Percentiles rank a stretch among this genome's conserved stretches.
Conservation (phyloP, 345 rosid genomes). For the Eucalyptus caleyi region DNA sequence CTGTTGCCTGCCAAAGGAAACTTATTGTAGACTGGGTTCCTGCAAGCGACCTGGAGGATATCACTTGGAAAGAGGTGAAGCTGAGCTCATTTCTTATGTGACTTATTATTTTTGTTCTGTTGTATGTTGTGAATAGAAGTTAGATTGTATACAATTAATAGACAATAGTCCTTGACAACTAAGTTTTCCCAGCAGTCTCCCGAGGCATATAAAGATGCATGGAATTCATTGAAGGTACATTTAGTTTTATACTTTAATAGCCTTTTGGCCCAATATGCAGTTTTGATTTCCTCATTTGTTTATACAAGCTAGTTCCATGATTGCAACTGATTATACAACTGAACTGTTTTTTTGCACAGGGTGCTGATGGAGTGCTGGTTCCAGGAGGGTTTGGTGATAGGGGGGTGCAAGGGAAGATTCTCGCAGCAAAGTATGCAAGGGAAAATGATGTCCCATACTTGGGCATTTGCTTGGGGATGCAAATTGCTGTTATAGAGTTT, state of each 20-base stretch:
- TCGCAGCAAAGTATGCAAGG: constrained; percentile 86
- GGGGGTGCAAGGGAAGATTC: constrained; percentile 92
- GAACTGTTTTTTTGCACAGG: constrained; percentile 22
- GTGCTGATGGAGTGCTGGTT: constrained; percentile 86
- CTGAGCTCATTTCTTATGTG: neutral
- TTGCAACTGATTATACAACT: neutral
- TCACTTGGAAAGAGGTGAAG: constrained; percentile 37
- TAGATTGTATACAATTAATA: neutral
- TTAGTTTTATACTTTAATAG: neutral
- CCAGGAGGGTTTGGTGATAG: constrained; percentile 98
- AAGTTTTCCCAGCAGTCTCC: constrained; percentile 41
- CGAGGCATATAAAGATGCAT: constrained; percentile 62
- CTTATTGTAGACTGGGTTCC: constrained; percentile 83
- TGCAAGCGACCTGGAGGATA: constrained; percentile 76
- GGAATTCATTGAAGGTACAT: constrained; percentile 77
- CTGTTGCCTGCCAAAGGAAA: constrained; percentile 67
- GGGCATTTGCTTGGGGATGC: constrained; percentile 99
- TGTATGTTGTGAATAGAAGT: neutral
- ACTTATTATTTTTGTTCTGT: neutral
- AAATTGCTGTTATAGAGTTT: constrained; percentile 82
- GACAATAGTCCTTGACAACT: neutral
- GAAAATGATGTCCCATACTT: constrained; percentile 79
- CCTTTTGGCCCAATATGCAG: neutral
- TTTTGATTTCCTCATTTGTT: neutral
- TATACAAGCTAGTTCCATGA: neutral